Evolutionary conservation across 306 rosid genomes (phyloP).

Genomic region (Quercus engelmannii): DNA sequence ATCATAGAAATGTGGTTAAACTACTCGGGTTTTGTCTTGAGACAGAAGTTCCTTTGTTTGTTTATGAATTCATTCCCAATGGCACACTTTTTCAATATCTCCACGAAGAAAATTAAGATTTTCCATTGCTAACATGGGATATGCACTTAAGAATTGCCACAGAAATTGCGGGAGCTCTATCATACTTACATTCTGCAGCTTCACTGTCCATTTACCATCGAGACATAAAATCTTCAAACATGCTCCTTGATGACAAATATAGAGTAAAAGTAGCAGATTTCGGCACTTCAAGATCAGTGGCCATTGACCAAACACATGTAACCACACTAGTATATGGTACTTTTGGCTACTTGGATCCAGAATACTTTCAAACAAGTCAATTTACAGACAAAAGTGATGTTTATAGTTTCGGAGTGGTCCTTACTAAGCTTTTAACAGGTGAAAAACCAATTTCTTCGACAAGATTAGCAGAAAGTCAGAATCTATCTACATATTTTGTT

Average conservation of each 20-base stretch:
- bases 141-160: neutral
- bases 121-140: constrained; percentile 9
- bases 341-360: constrained; percentile 28
- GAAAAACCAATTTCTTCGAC: constrained; percentile 15
- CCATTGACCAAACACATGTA: no score
- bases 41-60: constrained; percentile 24
- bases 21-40: constrained; percentile 33
- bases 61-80: constrained; percentile 36
- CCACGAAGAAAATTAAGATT: constrained; percentile 13
- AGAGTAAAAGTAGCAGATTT: no score
- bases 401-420: no score
- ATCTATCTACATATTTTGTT: no score
- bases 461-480: no score
- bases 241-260: constrained; percentile 24
- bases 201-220: constrained; percentile 31
- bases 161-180: constrained; percentile 25
- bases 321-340: no score
- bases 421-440: constrained; percentile 23
- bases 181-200: constrained; percentile 27
- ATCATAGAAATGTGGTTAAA: constrained; percentile 37
- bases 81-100: constrained; percentile 27
- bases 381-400: no score
- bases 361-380: constrained; percentile 7
- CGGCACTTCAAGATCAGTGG: no score
- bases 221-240: constrained; percentile 33